Conservation (phyloP, 2,329 filamentous ascomycete genomes). For the Neofusicoccum ribis region DNA sequence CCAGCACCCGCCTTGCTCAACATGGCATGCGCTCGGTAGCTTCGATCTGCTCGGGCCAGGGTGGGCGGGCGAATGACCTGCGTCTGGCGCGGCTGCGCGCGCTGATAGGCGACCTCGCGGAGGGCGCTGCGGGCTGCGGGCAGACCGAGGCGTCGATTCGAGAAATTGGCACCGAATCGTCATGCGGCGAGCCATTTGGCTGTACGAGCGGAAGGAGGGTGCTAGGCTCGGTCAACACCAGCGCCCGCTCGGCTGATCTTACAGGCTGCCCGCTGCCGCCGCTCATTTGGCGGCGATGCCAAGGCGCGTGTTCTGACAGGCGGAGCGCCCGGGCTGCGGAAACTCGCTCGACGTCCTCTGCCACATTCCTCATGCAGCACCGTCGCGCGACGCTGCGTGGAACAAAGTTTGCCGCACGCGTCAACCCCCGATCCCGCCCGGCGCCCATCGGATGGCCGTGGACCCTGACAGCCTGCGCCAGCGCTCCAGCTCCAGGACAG, state of each 20-base stretch:
- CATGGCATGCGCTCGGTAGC: not conserved
- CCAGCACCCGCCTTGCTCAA: not conserved
- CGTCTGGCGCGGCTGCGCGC: not conserved
- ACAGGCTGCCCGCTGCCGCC: conserved; percentile 1
- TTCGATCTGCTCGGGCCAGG: not conserved
- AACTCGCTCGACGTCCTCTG: not conserved
- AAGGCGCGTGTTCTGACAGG: not conserved
- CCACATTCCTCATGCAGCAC: not conserved
- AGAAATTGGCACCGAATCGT: not conserved
- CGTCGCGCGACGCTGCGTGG: not conserved
- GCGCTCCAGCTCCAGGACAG: not conserved
- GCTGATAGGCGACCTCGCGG: not conserved
- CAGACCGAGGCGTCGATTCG: not conserved
- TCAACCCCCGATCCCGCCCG: not conserved
- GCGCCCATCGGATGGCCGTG: not conserved
- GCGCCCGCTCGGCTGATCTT: not conserved
- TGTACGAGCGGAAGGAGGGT: not conserved
- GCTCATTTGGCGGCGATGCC: not conserved
- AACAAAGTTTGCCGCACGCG: not conserved
- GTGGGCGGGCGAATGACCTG: not conserved
- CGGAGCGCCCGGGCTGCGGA: not conserved
- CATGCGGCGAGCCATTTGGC: not conserved
- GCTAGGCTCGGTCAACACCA: not conserved
- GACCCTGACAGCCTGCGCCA: not conserved
- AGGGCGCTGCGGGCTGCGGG: not conserved